Evolutionary conservation across 2,329 filamentous ascomycete species (phyloP), one percentile per base, ranked within the genome.

Genomic region (Ceratocystis ficicola): DNA sequence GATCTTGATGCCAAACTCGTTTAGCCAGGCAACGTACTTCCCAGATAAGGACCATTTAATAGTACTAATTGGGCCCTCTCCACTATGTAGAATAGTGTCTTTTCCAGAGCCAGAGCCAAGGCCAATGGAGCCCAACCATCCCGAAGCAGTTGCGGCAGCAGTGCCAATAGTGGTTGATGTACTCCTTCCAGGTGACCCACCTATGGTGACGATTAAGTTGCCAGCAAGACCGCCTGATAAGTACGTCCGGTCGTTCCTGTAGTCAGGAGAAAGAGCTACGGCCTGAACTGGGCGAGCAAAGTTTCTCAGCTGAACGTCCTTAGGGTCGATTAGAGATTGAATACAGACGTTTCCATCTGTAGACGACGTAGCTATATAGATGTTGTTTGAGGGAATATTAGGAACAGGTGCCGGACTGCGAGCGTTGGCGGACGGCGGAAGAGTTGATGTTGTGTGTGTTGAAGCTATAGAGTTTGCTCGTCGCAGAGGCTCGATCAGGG

Each of bases 331-430:
- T 22, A 99, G 77, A 0, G 90, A 95, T 67, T 91, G 87, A 0
- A 99, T 84, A 71, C 94, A 97, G 15, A 99, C 90, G 72, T 96
- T 93, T 20, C 94, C 95, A 74, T 99, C 94, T 73, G 95, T 89
- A 0, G 94, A 97, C 0, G 94, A 90, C 0, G 93, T 95, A 1
- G 88, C 93, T 70, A 99, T 89, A 74, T 94, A 89, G 50, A 99
- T 95, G 65, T 92, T 87, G 71, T 96, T 97, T 1, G 90, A 92
- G 0, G 90, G 88, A 0, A 81, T 90, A 67, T 86, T 85, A 0
- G 89, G 85, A 1, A 96, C 78, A 0, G 80, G 77, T 0, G 78
- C 74, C 0, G 77, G 75, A 69, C 87, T 81, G 15, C 75, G 81
- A 4, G 77, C 75, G 65, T 76, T 79, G 66, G 81, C 79, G 12